These are phyloP conservation scores for Neobulgaria alba DNA, from an alignment of 2,329 filamentous ascomycete species.

Conservation along the genomic window DNA sequence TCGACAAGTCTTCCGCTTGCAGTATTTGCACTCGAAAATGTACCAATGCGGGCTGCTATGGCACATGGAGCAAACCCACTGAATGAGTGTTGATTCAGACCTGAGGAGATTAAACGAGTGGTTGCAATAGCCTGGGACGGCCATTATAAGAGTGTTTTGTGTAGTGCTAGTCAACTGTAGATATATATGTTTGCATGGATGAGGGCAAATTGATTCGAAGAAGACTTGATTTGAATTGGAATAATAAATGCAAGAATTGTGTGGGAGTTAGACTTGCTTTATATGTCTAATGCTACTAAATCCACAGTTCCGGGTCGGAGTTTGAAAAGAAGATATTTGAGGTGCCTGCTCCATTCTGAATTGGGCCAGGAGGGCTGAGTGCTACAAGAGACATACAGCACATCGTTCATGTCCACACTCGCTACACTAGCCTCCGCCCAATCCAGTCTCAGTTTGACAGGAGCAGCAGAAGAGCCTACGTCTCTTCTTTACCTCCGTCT, in stretches of 20 bases:
- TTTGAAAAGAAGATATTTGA: no score
- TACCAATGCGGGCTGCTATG: constrained; percentile 1
- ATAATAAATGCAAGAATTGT: no score
- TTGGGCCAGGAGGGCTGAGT: background rate
- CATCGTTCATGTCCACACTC: background rate
- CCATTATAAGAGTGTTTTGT: background rate
- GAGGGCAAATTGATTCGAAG: no score
- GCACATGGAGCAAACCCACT: background rate
- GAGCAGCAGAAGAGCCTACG: background rate
- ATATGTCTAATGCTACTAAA: no score
- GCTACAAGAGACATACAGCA: background rate
- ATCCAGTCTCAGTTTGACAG: background rate
- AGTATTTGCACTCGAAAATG: constrained; percentile 3
- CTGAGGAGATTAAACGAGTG: constrained; percentile 1
- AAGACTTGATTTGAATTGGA: no score
- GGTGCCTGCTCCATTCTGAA: background rate
- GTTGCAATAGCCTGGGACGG: constrained; percentile 1
- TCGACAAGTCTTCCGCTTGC: constrained; percentile 1
- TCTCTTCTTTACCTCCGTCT: background rate
- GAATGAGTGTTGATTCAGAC: constrained; percentile 3
- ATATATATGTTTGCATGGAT: no score
- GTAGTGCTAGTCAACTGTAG: no score
- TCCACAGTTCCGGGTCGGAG: no score
- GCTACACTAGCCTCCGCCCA: background rate
- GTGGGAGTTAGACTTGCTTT: no score